These are phyloP conservation scores for Penicillium fimorum DNA, from an alignment of 495 filamentous ascomycete species.

Conservation along the genomic window DNA sequence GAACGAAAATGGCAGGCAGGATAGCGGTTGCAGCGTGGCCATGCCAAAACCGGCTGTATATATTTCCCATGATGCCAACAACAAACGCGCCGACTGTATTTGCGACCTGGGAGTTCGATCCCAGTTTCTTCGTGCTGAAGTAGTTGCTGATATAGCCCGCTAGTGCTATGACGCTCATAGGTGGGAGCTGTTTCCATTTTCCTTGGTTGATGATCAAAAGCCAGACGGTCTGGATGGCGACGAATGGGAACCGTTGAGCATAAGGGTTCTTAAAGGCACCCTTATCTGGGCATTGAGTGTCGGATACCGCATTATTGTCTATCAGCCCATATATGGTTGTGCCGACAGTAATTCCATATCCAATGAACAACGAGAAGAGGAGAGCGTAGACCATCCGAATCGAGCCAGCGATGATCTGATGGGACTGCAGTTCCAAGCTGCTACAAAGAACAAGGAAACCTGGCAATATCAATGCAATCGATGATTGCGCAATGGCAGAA, in stretches of 20 bases:
- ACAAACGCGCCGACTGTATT: constrained; percentile 79
- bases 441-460: constrained; percentile 82
- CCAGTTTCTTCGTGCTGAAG: constrained; percentile 66
- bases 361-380: constrained; percentile 88
- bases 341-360: constrained; percentile 90
- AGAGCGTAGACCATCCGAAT: constrained; percentile 93
- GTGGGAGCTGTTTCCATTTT: constrained; percentile 82
- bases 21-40: constrained; percentile 82
- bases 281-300: constrained; percentile 58
- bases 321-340: constrained; percentile 83
- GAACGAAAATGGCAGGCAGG: constrained; percentile 85
- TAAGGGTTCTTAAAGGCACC: constrained; percentile 32
- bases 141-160: constrained; percentile 80
- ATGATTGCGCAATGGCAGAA: constrained; percentile 81
- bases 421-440: constrained; percentile 79
- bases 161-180: constrained; percentile 76
- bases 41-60: constrained; percentile 76
- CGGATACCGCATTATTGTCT: constrained; percentile 67
- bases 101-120: constrained; percentile 74
- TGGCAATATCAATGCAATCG: constrained; percentile 88
- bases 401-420: constrained; percentile 81
- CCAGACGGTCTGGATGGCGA: constrained; percentile 54
- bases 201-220: constrained; percentile 81
- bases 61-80: constrained; percentile 77
- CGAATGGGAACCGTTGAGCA: constrained; percentile 49